Base-by-base conservation (phyloP, 805 yeast species). In the Candida yuanshanica region DNA sequence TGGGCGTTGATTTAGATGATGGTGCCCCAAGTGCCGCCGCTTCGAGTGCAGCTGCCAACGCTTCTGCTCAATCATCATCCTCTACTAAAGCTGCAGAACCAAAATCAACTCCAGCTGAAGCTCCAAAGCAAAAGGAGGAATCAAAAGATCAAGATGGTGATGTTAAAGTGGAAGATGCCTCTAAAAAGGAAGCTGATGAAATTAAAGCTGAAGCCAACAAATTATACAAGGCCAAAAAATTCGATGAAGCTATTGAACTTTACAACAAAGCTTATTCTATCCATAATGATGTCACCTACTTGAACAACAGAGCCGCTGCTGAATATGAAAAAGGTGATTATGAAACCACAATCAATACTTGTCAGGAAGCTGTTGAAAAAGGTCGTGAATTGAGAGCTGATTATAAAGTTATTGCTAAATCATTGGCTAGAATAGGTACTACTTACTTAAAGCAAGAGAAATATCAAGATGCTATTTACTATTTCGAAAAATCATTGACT, bases 281-380 rank as follows among this genome's bases (percentile, higher is more conserved):
- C 17, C 65, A 71, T 66, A 75, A 80, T 58, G 98, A 93, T 60
- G 87, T 91, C 57, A 91, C 98, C 1, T 93, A 84, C 62, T 74
- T 93, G 62, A 93, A 95, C 72, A 93, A 93, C 73, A 80, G 95
- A 57, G 93, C 99, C 31, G 98, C 99, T 43, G 99, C 99, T 25
- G 96, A 93, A 66, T 93, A 66, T 59, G 99, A 93, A 68, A 88
- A 90, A 64, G 96, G 93, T 47, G 96, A 89, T 58, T 85, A 76
- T 56, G 96, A 89, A 43, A 66, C 81, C 10, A 90, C 96, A 32
- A 85, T 93, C 50, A 66, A 72, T 45, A 87, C 97, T 5, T 83
- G 96, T 63, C 68, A 77, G 52, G 65, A 66, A 37, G 98, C 99
- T 20, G 76, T 91, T 48, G 96, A 87, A 33, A 80, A 85, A 62